Conservation (phyloP, 2,329 filamentous ascomycete species). For the Mariannaea sp. region DNA sequence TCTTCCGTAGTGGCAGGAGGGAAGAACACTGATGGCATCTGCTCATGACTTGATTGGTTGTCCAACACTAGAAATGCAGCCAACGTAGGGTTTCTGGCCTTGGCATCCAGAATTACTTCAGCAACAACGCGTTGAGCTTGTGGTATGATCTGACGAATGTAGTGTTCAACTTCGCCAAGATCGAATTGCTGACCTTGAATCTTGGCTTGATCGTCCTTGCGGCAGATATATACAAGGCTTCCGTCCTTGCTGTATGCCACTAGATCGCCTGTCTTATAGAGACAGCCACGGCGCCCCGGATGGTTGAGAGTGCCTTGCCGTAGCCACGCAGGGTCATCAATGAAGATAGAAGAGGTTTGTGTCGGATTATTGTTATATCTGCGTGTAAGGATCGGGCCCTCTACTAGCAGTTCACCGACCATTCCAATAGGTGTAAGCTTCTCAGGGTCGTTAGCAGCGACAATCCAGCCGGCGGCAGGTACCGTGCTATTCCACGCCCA, state of each 20-base stretch:
- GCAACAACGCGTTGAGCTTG: constrained; percentile 4
- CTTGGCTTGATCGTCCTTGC: constrained; percentile 63
- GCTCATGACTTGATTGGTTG: neutral
- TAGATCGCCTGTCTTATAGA: constrained; percentile 55
- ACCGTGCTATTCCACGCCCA: too few species aligned
- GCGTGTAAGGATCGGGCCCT: constrained; percentile 51
- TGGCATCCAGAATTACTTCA: constrained; percentile 9
- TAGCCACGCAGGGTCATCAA: constrained; percentile 46
- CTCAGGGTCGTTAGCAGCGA: too few species aligned
- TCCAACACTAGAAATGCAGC: neutral
- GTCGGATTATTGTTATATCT: constrained; percentile 54
- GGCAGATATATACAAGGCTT: constrained; percentile 50
- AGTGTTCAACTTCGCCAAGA: constrained; percentile 42
- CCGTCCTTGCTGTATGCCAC: constrained; percentile 48
- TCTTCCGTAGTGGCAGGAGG: neutral
- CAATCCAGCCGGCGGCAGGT: too few species aligned
- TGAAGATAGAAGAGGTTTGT: constrained; percentile 50
- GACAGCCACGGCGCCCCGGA: constrained; percentile 10
- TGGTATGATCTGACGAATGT: constrained; percentile 5
- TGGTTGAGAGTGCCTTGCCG: neutral
- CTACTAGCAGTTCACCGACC: constrained; percentile 45
- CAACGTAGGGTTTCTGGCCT: neutral
- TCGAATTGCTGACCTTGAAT: constrained; percentile 61
- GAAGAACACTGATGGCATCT: too few species aligned
- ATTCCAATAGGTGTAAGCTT: constrained; percentile 10